Base-by-base conservation (phyloP, 768 basidiomycete species). In the Lactifluus rugatus region DNA sequence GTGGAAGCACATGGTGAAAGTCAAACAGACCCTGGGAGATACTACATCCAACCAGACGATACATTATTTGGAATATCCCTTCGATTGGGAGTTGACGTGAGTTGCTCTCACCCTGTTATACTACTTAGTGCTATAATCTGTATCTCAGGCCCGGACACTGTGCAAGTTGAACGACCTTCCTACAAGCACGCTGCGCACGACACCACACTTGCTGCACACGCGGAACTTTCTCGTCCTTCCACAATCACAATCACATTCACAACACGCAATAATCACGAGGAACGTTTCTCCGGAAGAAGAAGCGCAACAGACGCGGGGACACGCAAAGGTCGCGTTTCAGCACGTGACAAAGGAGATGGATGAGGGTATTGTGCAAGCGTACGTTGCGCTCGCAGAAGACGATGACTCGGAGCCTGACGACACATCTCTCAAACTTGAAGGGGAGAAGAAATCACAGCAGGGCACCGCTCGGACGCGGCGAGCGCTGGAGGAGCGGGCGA, bases 131-230 rank as follows among this genome's bases (percentile, higher is more conserved):
- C 11, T 31, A 31, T 39, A 48, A 52, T 26, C 39, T 48, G 14
- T 23, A 21, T 50, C 8, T 59, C 46, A 81, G 85, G 81, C 77
- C 42, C 77, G 78, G 31, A 73, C 78, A 37, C 72, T 90, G 3
- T 87, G 85, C 66, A 79, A 72, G 19, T 70, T 87, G 14, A 90
- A 89, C 66, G 78, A 76, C 45, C 76, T 90, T 13, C 83, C 87
- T 0, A 70, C 74, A 5, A 84, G 78, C 65, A 82, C 84, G 3
- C 70, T 89, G 19, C 79, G 73, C 57, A 87, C 83, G 0, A 88
- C 82, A 0, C 87, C 88, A 6, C 85, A 89, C 65, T 72, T 89
- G 8, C 73, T 89, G 16, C 86, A 88, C 68, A 88, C 87, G 1
- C 80, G 86, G 5, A 71, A 74, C 1, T 78, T 72, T 60, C 69